A percentile compares a stretch with the other conserved stretches of the same genome.
phyloP scores from a whole-genome alignment of 2,329 filamentous ascomycete species.

The Ascomycota sp. region DNA sequence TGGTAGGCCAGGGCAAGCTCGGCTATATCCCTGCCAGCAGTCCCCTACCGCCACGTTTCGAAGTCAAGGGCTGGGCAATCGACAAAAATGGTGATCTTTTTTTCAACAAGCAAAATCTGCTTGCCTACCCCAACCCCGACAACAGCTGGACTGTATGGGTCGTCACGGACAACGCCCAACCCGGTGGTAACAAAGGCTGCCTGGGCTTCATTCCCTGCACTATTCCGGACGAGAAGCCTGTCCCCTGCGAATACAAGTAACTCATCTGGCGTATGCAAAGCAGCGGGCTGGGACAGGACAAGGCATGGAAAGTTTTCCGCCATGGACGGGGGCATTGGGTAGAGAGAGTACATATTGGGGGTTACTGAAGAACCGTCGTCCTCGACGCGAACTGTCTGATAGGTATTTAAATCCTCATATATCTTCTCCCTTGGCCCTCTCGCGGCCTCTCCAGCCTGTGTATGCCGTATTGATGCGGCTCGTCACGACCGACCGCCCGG shows the following conservation, averaged over 20 bases:
- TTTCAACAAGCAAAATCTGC: slow-evolving; percentile 22
- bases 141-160: slow-evolving; percentile 22
- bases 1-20: slow-evolving; percentile 27
- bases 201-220: slow-evolving; percentile 14
- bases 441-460: too few species aligned
- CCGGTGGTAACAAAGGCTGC: slow-evolving; percentile 17
- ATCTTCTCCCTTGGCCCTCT: too few species aligned
- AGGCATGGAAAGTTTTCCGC: too few species aligned
- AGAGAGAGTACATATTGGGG: too few species aligned
- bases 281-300: too few species aligned
- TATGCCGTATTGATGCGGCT: too few species aligned
- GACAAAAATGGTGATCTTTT: slow-evolving; percentile 21
- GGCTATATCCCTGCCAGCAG: slow-evolving; percentile 28
- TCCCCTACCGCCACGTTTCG: slow-evolving; percentile 16
- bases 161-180: slow-evolving; percentile 10
- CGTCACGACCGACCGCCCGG: too few species aligned
- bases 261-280: too few species aligned
- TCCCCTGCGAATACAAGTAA: slow-evolving; percentile 19
- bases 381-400: too few species aligned
- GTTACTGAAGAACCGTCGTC: too few species aligned
- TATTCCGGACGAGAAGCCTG: slow-evolving; percentile 9
- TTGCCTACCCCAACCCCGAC: slow-evolving; percentile 31
- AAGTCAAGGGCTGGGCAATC: slow-evolving; percentile 26
- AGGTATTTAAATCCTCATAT: too few species aligned
- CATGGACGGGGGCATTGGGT: too few species aligned